Evolutionary conservation across 352 stramenopile genomes (phyloP), one percentile per base, ranked within the genome.

Genomic region (Thraustochytrium sp.): DNA sequence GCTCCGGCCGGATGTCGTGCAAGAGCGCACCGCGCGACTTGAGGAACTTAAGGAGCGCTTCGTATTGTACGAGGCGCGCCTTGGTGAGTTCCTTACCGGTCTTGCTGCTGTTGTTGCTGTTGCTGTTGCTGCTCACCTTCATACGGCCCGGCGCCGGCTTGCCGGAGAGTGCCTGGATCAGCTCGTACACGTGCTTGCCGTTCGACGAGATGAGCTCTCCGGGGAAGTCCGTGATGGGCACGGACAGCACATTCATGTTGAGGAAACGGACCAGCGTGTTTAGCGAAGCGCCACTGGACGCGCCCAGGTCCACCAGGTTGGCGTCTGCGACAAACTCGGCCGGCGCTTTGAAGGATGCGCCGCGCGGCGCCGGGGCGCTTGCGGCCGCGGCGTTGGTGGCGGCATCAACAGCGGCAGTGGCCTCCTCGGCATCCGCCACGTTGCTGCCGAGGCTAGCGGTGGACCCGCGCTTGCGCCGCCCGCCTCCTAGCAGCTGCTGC

Each of bases 21-120:
- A 98, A 84, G 82, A 98, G 94, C 0, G 92, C 93, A 2, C 94
- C 94, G 44, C 95, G 95, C 16, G 90, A 91, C 53, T 94, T 97
- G 40, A 98, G 88, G 46, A 97, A 98, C 21, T 90, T 91, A 29
- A 98, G 88, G 21, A 97, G 82, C 59, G 95, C 91, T 0, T 86
- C 85, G 83, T 95, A 97, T 86, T 97, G 93, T 9, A 82, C 83
- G 0, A 88, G 64, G 42, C 89, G 53, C 62, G 94, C 91, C 16
- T 91, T 42, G 51, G 11, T 88, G 4, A 37, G 26, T 3, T 73
- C 49, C 78, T 89, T 87, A 61, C 53, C 59, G 54, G 84, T 46
- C 18, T 77, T 18, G 9, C 59, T n/a, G n/a, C n/a, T n/a, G 59
- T 18, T 46, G 23, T 49, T 11, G 13, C 59, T 72, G 42, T 72